These are phyloP conservation scores for Hygrophorus russula DNA, from an alignment of 768 basidiomycete species.

Conservation along the genomic window DNA sequence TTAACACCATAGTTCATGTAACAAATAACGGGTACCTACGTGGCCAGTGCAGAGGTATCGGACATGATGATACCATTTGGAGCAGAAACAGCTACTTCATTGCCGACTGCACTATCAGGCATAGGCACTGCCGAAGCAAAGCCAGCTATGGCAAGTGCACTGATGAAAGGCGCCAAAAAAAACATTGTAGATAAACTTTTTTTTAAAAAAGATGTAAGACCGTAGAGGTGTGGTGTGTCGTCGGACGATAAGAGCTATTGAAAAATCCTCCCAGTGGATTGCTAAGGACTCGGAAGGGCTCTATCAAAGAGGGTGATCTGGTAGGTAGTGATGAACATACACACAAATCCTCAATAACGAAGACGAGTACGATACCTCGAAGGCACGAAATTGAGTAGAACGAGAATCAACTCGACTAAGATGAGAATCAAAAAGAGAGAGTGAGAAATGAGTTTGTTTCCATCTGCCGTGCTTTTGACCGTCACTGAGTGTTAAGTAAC, in stretches of 20 bases:
- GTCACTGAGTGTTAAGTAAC: not conserved
- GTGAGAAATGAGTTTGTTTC: constrained; percentile 25
- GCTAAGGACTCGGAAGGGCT: constrained; percentile 45
- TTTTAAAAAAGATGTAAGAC: constrained; percentile 27
- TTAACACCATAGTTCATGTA: not conserved
- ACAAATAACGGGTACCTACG: constrained; percentile 18
- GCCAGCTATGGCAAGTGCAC: constrained; percentile 36
- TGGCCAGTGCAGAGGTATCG: constrained; percentile 23
- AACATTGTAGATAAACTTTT: constrained; percentile 45
- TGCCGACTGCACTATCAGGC: constrained; percentile 8
- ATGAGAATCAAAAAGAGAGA: constrained; percentile 29
- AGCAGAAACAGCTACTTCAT: constrained; percentile 32
- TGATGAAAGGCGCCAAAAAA: constrained; percentile 40
- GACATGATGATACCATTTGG: constrained; percentile 34
- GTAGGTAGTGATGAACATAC: too few species aligned
- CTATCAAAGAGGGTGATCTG: constrained; percentile 70
- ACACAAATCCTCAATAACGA: too few species aligned
- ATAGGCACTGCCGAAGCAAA: constrained; percentile 29
- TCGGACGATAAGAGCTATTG: constrained; percentile 26
- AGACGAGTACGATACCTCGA: constrained; percentile 31
- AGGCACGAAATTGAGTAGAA: constrained; percentile 39
- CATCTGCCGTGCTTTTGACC: not conserved
- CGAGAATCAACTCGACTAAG: constrained; percentile 60
- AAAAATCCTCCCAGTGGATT: constrained; percentile 43
- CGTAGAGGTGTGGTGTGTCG: constrained; percentile 35